Conservation (phyloP, 306 rosid genomes). For the Canavalia ensiformis region DNA sequence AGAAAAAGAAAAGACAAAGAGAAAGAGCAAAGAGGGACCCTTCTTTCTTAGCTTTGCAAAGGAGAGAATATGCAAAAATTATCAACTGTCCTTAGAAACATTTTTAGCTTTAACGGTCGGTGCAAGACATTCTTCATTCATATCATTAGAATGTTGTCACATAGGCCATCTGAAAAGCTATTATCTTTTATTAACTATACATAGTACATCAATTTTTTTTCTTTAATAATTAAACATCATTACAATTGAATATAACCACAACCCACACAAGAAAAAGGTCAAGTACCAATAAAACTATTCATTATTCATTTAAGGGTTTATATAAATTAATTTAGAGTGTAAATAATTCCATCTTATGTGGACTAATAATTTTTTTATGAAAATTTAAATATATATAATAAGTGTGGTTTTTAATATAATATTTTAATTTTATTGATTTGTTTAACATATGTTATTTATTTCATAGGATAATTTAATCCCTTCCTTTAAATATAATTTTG, state of each 20-base stretch:
- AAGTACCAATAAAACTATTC: no score
- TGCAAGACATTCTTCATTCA: neutral
- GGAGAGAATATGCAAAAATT: slow-evolving; percentile 32
- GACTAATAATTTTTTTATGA: no score
- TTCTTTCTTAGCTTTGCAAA: neutral
- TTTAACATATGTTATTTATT: no score
- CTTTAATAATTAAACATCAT: no score
- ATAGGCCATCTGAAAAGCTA: neutral
- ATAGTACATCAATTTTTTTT: neutral
- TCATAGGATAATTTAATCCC: no score
- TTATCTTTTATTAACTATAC: neutral
- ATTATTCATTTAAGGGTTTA: no score
- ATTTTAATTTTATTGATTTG: no score
- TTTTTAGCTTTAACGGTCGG: slow-evolving; percentile 27
- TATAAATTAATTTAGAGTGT: no score
- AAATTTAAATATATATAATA: no score
- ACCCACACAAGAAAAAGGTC: neutral
- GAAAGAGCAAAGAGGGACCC: slow-evolving; percentile 20
- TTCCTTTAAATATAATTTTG: no score
- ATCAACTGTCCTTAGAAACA: neutral
- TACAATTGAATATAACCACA: neutral
- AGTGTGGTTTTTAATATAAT: no score
- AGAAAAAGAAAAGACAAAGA: slow-evolving; percentile 32
- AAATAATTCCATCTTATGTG: no score
- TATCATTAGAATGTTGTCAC: slow-evolving; percentile 21